Conservation (phyloP, 2,329 filamentous ascomycete genomes). For the Samsoniella hepiali region DNA sequence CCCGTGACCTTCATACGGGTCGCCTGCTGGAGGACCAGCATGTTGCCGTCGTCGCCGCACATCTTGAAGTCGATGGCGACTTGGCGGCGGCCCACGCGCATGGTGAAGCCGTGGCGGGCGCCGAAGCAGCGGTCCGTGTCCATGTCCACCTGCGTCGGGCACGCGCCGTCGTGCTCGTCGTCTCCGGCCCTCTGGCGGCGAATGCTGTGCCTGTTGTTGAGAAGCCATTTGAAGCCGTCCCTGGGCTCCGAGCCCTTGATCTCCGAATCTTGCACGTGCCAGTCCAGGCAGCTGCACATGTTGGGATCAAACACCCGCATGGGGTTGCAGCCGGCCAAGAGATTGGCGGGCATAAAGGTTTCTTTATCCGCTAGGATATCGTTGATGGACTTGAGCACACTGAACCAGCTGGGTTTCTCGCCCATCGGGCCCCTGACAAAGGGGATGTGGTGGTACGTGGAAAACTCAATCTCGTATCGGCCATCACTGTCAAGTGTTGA, state of each 20-base stretch:
- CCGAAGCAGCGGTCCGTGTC: not conserved
- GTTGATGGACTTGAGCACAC: not conserved
- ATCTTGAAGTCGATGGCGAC: not conserved
- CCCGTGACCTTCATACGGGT: not conserved
- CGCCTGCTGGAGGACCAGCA: not conserved
- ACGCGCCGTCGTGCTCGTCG: not conserved
- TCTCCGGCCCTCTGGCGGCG: not conserved
- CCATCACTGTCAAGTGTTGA: not conserved
- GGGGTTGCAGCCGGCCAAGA: not conserved
- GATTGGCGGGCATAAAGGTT: not conserved
- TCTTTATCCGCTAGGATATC: not conserved
- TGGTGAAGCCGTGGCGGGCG: not conserved
- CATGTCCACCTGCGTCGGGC: not conserved
- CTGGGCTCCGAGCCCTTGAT: too few relatives aligned
- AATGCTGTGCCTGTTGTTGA: not conserved
- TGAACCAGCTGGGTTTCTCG: not conserved
- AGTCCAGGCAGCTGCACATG: conserved; percentile 15
- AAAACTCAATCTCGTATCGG: not conserved
- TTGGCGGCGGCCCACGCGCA: not conserved
- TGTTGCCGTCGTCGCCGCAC: not conserved
- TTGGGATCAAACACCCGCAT: conserved; percentile 15
- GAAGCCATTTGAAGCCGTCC: conserved; percentile 5
- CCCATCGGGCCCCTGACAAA: not conserved
- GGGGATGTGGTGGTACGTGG: not conserved
- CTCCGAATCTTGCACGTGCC: not conserved